These are phyloP conservation scores for Leishmania arabica DNA, from an alignment of 208 protist genomes.

Conservation along the genomic window DNA sequence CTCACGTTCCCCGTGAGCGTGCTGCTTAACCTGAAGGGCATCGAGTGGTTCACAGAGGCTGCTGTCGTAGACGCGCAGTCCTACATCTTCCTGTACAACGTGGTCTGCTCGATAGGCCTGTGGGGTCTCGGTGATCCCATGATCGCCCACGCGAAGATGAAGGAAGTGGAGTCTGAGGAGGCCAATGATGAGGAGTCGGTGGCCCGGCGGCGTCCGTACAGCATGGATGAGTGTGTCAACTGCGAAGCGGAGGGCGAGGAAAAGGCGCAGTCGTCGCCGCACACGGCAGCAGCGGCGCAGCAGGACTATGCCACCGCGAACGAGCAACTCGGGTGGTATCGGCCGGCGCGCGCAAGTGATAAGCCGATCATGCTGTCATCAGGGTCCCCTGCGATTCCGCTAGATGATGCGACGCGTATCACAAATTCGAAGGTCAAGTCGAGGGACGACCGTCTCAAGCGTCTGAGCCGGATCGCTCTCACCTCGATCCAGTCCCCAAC, in stretches of 20 bases:
- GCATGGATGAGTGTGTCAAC: background rate
- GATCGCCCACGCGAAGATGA: constrained; percentile 29
- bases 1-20: constrained; percentile 64
- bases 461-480: constrained; percentile 15
- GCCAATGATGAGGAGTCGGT: background rate
- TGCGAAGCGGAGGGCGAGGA: constrained; percentile 4
- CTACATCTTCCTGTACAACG: constrained; percentile 82
- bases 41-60: constrained; percentile 48
- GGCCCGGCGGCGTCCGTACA: constrained; percentile 1
- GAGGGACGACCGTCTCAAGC: background rate
- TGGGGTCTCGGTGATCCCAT: constrained; percentile 59
- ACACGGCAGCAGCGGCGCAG: constrained; percentile 1
- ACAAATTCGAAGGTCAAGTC: constrained; percentile 5
- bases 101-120: constrained; percentile 55
- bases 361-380: constrained; percentile 22
- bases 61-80: constrained; percentile 38
- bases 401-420: constrained; percentile 16
- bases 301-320: constrained; percentile 29
- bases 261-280: constrained; percentile 1
- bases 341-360: constrained; percentile 27
- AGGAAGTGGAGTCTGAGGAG: constrained; percentile 27
- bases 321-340: constrained; percentile 50
- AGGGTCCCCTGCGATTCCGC: constrained; percentile 10
- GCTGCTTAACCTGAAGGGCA: constrained; percentile 60
- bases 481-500: constrained; percentile 45